Base-by-base conservation (phyloP, 2,329 filamentous ascomycete genomes). In the Botrytis medusae region DNA sequence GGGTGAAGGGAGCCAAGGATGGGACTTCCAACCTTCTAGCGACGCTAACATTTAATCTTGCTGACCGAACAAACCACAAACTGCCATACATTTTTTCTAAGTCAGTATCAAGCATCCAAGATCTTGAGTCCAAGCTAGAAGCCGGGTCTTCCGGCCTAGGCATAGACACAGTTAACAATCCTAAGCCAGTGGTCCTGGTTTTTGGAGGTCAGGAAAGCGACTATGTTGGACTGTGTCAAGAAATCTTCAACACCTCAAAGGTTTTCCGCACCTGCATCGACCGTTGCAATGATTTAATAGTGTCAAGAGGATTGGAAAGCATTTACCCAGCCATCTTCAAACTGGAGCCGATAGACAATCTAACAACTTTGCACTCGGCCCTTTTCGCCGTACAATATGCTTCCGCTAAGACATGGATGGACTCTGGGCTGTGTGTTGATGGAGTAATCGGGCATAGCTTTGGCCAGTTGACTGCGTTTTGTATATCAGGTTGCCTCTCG, bases 381-480 rank as follows among this genome's bases (percentile, higher is more conserved):
- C 46, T 75, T 8, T 76, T 77, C 48, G 69, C 76, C 0, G 48
- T 73, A 9, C 75, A 77, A 71, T 77, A 77, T 65, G 57, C 76
- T 1, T 74, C 51, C 60, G 77, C 77, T 10, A 72, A 42, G 59
- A 8, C 57, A 25, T 78, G 77, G 76, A 73, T 78, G 18, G 75
- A 76, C 48, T 71, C 16, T 25, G 76, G 75, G 2, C 14, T 77
- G 7, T 14, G 63, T n/a, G 68, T 73, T 20, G 65, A 25, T 42
- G 61, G 73, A 12, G 32, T 78, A 7, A 69, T 77, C 14, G 83
- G 83, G 0, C 83, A 85, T 72, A 83, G 81, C 72, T 80, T 85
- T 62, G 83, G 83, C 4, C 78, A 85, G 69, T 74, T 84, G 1
- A 82, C 82, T 0, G 83, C 82, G 1, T 72, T 84, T 12, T 77